Conservation (phyloP, 2,329 filamentous ascomycete genomes). For the Xylariales sp. region DNA sequence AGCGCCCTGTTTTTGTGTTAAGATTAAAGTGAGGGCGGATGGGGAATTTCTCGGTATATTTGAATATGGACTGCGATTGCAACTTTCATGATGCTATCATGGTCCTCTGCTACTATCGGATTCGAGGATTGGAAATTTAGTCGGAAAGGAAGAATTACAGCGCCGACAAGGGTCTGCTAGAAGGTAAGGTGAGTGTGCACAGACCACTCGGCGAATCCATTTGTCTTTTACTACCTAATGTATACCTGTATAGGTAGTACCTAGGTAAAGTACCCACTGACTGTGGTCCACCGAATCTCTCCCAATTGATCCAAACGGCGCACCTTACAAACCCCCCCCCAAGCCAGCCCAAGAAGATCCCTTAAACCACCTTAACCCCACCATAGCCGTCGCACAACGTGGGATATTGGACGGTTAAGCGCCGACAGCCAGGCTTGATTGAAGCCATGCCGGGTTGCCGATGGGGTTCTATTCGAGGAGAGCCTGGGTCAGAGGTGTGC, state of each 20-base stretch:
- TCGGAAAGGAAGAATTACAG: slow-evolving; percentile 42
- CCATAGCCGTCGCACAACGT: slow-evolving; percentile 41
- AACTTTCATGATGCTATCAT: slow-evolving; percentile 41
- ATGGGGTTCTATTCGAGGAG: slow-evolving; percentile 27
- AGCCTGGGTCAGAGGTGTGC: slow-evolving; percentile 21
- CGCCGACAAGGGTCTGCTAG: slow-evolving; percentile 23
- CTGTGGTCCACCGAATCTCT: background rate
- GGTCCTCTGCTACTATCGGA: slow-evolving; percentile 16
- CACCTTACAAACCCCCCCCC: slow-evolving; percentile 19
- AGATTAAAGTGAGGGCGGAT: background rate
- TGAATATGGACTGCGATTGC: background rate
- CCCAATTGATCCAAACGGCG: slow-evolving; percentile 13
- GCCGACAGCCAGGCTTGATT: slow-evolving; percentile 38
- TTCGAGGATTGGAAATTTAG: slow-evolving; percentile 40
- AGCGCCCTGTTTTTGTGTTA: background rate
- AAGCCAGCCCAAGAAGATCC: slow-evolving; percentile 5
- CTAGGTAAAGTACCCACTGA: too few species aligned
- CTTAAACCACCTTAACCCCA: slow-evolving; percentile 40
- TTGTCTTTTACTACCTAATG: too few species aligned
- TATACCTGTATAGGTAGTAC: too few species aligned
- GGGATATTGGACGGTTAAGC: slow-evolving; percentile 47
- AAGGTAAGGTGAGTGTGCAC: background rate
- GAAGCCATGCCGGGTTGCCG: slow-evolving; percentile 10
- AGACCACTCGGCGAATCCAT: background rate
- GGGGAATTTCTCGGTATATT: background rate